Percentiles rank a stretch among this genome's conserved stretches.
Conservation (phyloP, 371 early-diverging fungal species). For the Mortierella sp. region DNA sequence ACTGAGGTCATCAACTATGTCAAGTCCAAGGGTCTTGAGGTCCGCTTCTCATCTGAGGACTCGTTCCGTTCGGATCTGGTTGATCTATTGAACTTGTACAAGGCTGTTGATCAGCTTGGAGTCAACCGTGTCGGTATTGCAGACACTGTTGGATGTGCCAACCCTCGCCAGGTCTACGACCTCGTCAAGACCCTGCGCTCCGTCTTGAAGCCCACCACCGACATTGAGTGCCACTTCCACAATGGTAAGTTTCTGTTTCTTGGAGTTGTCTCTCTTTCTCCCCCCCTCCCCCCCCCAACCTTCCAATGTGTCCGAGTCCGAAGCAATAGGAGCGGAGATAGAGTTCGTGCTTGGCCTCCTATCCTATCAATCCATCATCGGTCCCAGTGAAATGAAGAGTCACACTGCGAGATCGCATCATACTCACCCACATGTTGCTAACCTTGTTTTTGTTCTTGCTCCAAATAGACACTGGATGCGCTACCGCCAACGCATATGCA, state of each 20-base stretch:
- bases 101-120: constrained; percentile 91
- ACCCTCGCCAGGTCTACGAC: constrained; percentile 97
- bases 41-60: constrained; percentile 96
- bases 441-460: not conserved
- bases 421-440: not conserved
- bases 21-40: constrained; percentile 94
- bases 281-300: no score
- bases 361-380: constrained; percentile 11
- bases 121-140: constrained; percentile 98
- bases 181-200: constrained; percentile 93
- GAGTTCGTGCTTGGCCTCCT: constrained; percentile 1
- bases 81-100: constrained; percentile 93
- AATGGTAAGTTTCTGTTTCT: constrained; percentile 59
- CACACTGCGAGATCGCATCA: constrained; percentile 15
- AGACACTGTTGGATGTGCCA: constrained; percentile 97
- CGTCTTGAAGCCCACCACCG: constrained; percentile 88
- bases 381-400: constrained; percentile 2
- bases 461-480: constrained; percentile 91
- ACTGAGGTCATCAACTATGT: constrained; percentile 95
- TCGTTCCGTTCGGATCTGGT: constrained; percentile 97
- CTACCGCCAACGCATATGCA: constrained; percentile 96
- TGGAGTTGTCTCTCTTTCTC: not conserved
- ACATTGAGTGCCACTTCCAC: constrained; percentile 98
- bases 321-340: constrained; percentile 1
- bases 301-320: no score